Evolutionary conservation across 2,329 filamentous ascomycete genomes (phyloP), one percentile per base, ranked within the genome.

Genomic region (Diplodia intermedia): DNA sequence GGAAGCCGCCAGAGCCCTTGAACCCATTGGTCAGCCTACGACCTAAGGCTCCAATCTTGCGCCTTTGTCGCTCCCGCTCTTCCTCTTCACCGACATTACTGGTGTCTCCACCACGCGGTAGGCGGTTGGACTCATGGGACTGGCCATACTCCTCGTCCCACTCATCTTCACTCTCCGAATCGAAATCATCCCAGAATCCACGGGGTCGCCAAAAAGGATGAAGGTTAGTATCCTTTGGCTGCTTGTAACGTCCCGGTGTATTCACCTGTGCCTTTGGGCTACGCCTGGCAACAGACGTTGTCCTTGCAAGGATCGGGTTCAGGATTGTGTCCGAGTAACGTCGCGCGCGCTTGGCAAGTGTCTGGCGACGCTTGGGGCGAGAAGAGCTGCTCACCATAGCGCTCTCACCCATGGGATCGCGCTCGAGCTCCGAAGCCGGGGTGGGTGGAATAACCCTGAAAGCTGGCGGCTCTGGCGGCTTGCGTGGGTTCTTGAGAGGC

Each of bases 181-280:
- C 36, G 63, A 80, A 86, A 49, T 85, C 85, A 49, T 88, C 86
- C 86, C 86, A 89, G 76, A 89, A 89, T n/a, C 83, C 83, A 47
- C 84, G 84, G 1, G 88, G 88, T 26, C 85, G 82, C 88, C 88
- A 90, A 73, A 89, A 87, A 1, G 88, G 86, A 71, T 88, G 84
- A 6, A 88, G 75, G 50, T 81, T 82, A 53, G 80, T 80, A 66
- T 86, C 82, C 23, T 56, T 76, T 72, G 20, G 77, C 75, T 56
- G 47, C 11, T 23, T 72, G 75, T 14, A 52, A 26, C 47, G 36
- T 74, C 70, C n/a, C 73, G 71, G 15, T 52, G 66, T 26, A 53
- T 66, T 57, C 31, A 52, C 67, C 69, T 73, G 69, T 71, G 76
- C 9, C 71, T 73, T 50, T 71, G 71, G 20, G 31, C 49, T 63